A percentile compares a stretch with the other conserved stretches of the same genome.
Conservation (phyloP, 1,284 basidiomycete genomes). For the Ceratobasidium sp. region DNA sequence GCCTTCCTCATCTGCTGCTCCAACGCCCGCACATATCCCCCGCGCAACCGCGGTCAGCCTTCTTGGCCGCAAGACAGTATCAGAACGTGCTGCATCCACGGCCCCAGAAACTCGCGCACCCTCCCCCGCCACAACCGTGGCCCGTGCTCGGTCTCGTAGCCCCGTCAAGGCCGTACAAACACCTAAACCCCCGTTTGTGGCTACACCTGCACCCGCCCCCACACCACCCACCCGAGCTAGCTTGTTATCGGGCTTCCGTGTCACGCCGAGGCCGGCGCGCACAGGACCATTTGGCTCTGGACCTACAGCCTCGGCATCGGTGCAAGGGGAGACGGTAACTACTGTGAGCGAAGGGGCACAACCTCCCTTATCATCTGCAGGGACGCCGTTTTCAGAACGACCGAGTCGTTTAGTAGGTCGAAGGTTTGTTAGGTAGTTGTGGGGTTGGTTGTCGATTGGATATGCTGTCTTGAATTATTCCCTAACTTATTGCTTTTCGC, state of each 20-base stretch:
- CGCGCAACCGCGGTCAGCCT: slow-evolving; percentile 25
- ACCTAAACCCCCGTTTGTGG: slow-evolving; percentile 5
- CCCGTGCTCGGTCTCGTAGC: slow-evolving; percentile 26
- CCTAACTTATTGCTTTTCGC: slow-evolving; percentile 25
- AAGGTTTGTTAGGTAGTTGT: slow-evolving; percentile 12
- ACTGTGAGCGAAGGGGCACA: background rate
- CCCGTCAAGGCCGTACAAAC: slow-evolving; percentile 14
- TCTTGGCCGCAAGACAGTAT: slow-evolving; percentile 23
- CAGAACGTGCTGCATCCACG: slow-evolving; percentile 23
- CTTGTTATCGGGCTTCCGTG: slow-evolving; percentile 32
- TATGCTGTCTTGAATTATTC: slow-evolving; percentile 26
- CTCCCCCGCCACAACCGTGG: slow-evolving; percentile 7
- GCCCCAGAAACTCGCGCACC: slow-evolving; percentile 29
- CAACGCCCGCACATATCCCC: slow-evolving; percentile 1
- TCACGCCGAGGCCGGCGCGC: slow-evolving; percentile 25
- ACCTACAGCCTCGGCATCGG: background rate
- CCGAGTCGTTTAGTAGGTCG: slow-evolving; percentile 27
- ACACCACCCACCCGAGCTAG: slow-evolving; percentile 17
- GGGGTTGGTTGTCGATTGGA: background rate
- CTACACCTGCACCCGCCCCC: slow-evolving; percentile 3
- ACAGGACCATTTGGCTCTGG: slow-evolving; percentile 5
- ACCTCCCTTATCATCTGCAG: background rate
- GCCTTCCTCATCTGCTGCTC: slow-evolving; percentile 11
- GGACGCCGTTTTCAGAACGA: slow-evolving; percentile 4
- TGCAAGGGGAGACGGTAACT: background rate